Base-by-base conservation (phyloP, 805 yeast genomes). In the Candida maesae region DNA sequence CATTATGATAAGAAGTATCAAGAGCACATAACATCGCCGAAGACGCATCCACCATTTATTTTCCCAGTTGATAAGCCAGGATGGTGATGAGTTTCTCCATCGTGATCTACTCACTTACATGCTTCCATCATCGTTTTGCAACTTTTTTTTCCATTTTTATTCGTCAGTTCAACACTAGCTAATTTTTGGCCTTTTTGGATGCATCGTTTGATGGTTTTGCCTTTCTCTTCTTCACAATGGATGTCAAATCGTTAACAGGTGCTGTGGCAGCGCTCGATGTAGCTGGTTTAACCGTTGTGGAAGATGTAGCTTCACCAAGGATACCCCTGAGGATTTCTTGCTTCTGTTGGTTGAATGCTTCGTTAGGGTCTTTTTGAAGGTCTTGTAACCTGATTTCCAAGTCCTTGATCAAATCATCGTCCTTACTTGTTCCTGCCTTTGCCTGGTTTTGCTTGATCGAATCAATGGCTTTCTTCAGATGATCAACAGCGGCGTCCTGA, bases 221-320 rank as follows among this genome's bases (percentile, higher is more conserved):
- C 28, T 57, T 68, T 55, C 75, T 74, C 63, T 82, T 83, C 55
- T 76, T 78, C 9, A 81, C 84, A 68, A 77, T 67, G 4, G 76
- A 64, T 0, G 86, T 75, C 46, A 83, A 63, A 56, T 82, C 88
- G 51, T 81, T 80, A 8, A 81, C 78, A 16, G 57, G 39, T 15
- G 60, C 49, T 7, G 66, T 45, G 8, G 65, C 57, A 7, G 47
- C n/a, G n/a, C n/a, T n/a, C n/a, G n/a, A 36, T 14, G 55, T 34
- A 19, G 56, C 45, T 16, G 50, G 45, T 14, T 35, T 21, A 12
- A 50, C 49, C 5, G 63, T 51, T 6, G 49, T 46, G 17, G 50
- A 54, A 19, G 45, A 38, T 14, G 62, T 47, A 16, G 60, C 52
- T 49, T 74, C 73, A 18, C 85, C 83, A 49, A 79, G 56, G 28